Conservation (phyloP, 306 rosid species). For the Vicia sativa region DNA sequence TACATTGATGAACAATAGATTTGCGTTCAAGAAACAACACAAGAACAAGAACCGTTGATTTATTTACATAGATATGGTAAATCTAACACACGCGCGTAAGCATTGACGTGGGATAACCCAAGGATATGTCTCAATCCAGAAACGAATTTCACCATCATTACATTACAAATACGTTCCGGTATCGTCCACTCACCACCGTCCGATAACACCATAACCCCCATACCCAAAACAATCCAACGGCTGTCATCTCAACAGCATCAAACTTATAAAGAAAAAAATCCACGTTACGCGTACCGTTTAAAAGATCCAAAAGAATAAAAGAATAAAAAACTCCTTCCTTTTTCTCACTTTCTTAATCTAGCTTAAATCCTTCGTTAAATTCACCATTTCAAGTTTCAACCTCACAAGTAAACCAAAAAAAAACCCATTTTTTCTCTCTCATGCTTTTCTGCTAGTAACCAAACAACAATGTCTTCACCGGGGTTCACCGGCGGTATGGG, state of each 20-base stretch:
- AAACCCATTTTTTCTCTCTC: slow-evolving; percentile 37
- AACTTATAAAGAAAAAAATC: slow-evolving; percentile 3
- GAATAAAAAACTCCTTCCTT: neutral
- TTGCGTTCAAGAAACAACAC: no score
- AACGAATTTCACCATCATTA: slow-evolving; percentile 6
- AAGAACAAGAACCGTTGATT: no score
- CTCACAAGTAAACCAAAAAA: slow-evolving; percentile 28
- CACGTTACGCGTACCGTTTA: slow-evolving; percentile 11
- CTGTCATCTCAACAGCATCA: neutral
- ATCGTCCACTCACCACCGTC: slow-evolving; percentile 14
- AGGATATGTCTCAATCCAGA: slow-evolving; percentile 5
- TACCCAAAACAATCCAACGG: slow-evolving; percentile 37
- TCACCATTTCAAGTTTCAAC: slow-evolving; percentile 25
- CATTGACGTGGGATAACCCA: neutral
- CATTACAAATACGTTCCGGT: slow-evolving; percentile 4
- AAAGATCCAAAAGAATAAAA: slow-evolving; percentile 1
- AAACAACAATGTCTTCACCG: slow-evolving; percentile 71
- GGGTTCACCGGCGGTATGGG: slow-evolving; percentile 72
- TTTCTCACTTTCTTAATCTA: slow-evolving; percentile 34
- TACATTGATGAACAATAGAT: no score
- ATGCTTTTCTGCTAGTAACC: slow-evolving; percentile 53
- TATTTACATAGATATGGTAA: no score
- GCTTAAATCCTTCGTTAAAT: slow-evolving; percentile 41
- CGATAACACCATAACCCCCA: neutral
- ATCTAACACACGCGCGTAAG: slow-evolving; percentile 37